These are phyloP conservation scores for Erodium moschatum DNA, from an alignment of 441 rosid species.

Conservation along the genomic window DNA sequence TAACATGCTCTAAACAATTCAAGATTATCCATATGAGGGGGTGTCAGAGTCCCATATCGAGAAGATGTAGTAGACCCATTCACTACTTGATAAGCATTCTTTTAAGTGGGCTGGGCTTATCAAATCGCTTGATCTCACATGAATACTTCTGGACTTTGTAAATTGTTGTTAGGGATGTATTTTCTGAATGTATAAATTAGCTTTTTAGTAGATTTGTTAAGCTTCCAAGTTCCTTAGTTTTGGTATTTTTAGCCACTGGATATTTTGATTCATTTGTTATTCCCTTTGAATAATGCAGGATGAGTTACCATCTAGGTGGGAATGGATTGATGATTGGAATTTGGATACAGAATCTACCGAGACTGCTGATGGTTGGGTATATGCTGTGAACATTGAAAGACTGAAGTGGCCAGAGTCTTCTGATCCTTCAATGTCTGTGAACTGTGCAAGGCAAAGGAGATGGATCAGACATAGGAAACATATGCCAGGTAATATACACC, in stretches of 20 bases:
- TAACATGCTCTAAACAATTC: not conserved
- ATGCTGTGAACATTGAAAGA: constrained; percentile 51
- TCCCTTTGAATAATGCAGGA: constrained; percentile 29
- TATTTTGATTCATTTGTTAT: constrained; percentile 1
- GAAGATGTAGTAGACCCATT: too few species aligned
- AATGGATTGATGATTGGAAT: constrained; percentile 56
- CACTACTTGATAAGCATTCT: too few species aligned
- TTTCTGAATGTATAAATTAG: not conserved
- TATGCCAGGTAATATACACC: constrained; percentile 26
- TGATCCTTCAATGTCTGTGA: constrained; percentile 35
- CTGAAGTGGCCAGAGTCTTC: constrained; percentile 54
- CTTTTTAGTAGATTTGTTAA: constrained; percentile 3
- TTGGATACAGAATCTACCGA: constrained; percentile 40
- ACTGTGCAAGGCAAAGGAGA: constrained; percentile 59
- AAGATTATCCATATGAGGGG: too few species aligned
- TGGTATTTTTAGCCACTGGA: not conserved
- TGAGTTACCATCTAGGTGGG: constrained; percentile 45
- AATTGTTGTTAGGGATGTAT: not conserved
- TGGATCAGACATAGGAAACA: constrained; percentile 54
- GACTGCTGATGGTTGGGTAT: constrained; percentile 59
- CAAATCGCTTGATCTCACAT: not conserved
- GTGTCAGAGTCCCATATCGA: too few species aligned
- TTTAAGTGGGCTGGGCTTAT: too few species aligned
- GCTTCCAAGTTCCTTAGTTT: not conserved
- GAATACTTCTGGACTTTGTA: not conserved